Base-by-base conservation (phyloP, 2,329 filamentous ascomycete species). In the Cryphonectria nitschkei region DNA sequence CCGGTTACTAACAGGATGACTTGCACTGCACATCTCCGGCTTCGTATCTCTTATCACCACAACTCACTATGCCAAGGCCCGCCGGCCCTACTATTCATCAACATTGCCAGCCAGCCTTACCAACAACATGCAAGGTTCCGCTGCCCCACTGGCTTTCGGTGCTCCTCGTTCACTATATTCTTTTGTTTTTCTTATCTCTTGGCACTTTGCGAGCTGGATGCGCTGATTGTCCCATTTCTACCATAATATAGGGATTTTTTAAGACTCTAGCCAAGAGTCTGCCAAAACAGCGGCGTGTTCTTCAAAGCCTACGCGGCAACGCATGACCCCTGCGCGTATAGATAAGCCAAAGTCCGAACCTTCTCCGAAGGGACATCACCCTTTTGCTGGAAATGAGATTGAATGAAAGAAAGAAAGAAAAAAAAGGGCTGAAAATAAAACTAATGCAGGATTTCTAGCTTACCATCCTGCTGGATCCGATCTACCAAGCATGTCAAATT, bases 1-100 rank as follows among this genome's bases (percentile, higher is more conserved):
- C 69, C 39, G 26, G 61, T 62, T 6, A n/a, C 46, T 50, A 11
- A 22, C 69, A 64, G 58, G 46, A 39, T 63, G 52, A 43, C 46
- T 58, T 32, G 26, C 43, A 52, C 11, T 67, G 58, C 19, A 11
- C 34, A 54, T 14, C 62, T 67, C 63, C 62, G 46, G 60, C 67
- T 68, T 56, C 60, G 62, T 62, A 67, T 71, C 62, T 61, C 70
- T 71, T 69, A 71, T 71, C 70, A 69, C 64, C 32, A 65, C 50
- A 37, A 26, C 19, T 54, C 43, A 66, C 43, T 54, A 61, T 63
- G 37, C 54, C 39, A 43, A 37, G 46, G 29, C 34, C 61, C 26
- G n/a, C 26, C 61, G 39, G 56, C 63, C 56, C 60, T 26, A 29
- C 54, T 41, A 69, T 43, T 32, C 65, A 39, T 39, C 64, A 67